Percentiles rank a stretch among this genome's conserved stretches.
phyloP scores from a whole-genome alignment of 2,329 filamentous ascomycete species.

The Nothomitra cinnamomea region DNA sequence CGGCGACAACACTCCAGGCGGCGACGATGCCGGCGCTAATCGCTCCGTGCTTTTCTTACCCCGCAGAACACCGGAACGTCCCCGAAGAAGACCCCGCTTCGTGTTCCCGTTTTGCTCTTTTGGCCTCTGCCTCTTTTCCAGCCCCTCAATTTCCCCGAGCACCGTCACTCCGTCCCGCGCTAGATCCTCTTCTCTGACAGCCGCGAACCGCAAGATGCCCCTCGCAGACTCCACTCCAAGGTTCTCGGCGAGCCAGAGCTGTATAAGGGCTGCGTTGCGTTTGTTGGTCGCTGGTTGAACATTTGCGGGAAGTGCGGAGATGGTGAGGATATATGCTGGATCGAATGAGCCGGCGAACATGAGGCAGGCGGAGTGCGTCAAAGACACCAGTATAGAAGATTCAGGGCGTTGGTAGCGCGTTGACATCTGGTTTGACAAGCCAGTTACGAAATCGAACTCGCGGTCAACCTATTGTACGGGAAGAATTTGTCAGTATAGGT shows the following conservation, averaged over 20 bases:
- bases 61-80: slow-evolving; percentile 15
- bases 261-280: slow-evolving; percentile 61
- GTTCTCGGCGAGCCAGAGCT: slow-evolving; percentile 54
- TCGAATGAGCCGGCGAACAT: slow-evolving; percentile 60
- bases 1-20: not conserved
- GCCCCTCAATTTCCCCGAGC: slow-evolving; percentile 46
- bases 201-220: slow-evolving; percentile 56
- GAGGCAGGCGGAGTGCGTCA: slow-evolving; percentile 62
- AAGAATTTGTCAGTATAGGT: not conserved
- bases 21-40: not conserved
- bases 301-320: slow-evolving; percentile 51
- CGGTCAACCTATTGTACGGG: slow-evolving; percentile 44
- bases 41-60: slow-evolving; percentile 5
- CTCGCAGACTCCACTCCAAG: slow-evolving; percentile 48
- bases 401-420: slow-evolving; percentile 59
- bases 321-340: slow-evolving; percentile 60
- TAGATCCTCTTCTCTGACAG: slow-evolving; percentile 53
- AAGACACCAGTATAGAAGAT: slow-evolving; percentile 53
- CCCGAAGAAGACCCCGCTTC: slow-evolving; percentile 21
- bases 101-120: slow-evolving; percentile 22
- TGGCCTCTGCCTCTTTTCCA: slow-evolving; percentile 30
- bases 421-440: slow-evolving; percentile 56
- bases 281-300: slow-evolving; percentile 62
- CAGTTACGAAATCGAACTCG: slow-evolving; percentile 56
- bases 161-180: slow-evolving; percentile 56